Percentiles rank a stretch among this genome's conserved stretches.
These are phyloP conservation scores for Lithospermum erythrorhizon DNA, from an alignment of 257 asterid genomes.

Conservation along the genomic window DNA sequence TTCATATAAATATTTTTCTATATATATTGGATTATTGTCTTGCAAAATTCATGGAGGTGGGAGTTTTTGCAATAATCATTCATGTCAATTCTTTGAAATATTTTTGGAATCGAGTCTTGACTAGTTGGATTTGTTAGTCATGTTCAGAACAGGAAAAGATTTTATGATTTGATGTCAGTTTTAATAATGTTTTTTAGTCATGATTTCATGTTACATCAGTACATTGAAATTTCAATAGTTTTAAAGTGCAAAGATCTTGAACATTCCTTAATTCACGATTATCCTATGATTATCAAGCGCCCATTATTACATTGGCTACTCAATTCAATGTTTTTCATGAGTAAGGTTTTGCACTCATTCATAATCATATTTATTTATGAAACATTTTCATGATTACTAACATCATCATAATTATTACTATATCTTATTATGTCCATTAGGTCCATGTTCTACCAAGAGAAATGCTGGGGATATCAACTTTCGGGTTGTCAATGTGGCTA, in stretches of 20 bases:
- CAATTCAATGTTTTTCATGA: too few species aligned
- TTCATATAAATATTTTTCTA: neutral
- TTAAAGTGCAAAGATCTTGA: neutral
- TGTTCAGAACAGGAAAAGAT: neutral
- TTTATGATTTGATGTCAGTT: neutral
- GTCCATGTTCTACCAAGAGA: slow-evolving; percentile 27
- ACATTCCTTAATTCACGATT: neutral
- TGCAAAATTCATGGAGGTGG: neutral
- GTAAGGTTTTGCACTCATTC: too few species aligned
- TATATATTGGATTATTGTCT: too few species aligned
- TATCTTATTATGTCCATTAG: slow-evolving; percentile 4
- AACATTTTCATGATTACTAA: too few species aligned
- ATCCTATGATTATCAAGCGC: too few species aligned
- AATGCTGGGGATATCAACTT: slow-evolving; percentile 20
- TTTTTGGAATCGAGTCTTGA: neutral
- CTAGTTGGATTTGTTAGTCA: neutral
- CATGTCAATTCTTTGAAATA: neutral
- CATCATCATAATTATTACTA: too few species aligned
- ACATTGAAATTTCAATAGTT: neutral
- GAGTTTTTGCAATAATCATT: neutral
- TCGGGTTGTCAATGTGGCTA: slow-evolving; percentile 19
- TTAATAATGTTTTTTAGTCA: neutral
- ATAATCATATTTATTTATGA: too few species aligned
- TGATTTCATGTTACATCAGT: neutral
- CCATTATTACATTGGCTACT: too few species aligned